These are phyloP conservation scores for Polytrichum commune DNA, from an alignment of 225 moss, liverwort and hornwort species.

Conservation along the genomic window DNA sequence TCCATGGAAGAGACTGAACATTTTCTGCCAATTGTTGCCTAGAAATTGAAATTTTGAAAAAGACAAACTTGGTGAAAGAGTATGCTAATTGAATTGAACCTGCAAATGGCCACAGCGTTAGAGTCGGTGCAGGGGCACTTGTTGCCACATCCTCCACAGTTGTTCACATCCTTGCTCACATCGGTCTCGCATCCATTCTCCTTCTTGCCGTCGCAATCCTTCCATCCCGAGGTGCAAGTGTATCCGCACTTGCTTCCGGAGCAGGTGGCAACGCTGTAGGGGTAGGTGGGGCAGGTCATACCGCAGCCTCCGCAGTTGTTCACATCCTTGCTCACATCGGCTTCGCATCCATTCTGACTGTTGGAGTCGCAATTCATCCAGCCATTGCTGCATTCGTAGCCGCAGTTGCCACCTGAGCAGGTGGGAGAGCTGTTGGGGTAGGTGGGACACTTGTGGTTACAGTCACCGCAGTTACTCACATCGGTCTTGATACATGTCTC, in stretches of 20 bases:
- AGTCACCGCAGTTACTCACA: slow-evolving; percentile 2
- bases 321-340: background rate
- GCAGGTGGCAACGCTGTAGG: background rate
- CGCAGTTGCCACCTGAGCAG: background rate
- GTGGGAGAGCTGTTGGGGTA: background rate
- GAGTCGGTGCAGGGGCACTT: background rate
- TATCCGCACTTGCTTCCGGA: background rate
- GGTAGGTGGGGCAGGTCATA: background rate
- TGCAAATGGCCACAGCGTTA: background rate
- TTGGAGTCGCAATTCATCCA: slow-evolving; percentile 5
- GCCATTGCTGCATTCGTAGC: background rate
- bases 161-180: slow-evolving; percentile 3
- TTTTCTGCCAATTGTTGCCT: too few relatives aligned
- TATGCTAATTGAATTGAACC: background rate
- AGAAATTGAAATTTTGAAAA: too few relatives aligned
- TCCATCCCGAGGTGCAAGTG: slow-evolving; percentile 13
- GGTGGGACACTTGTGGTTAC: background rate
- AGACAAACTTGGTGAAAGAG: too few relatives aligned
- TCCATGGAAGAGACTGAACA: too few relatives aligned
- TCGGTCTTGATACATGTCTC: background rate
- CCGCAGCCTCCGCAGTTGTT: slow-evolving; percentile 5
- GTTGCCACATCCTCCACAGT: slow-evolving; percentile 12
- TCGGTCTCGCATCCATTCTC: slow-evolving; percentile 10
- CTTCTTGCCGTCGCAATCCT: slow-evolving; percentile 7
- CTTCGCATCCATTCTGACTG: slow-evolving; percentile 4